Percentiles rank a stretch among this genome's conserved stretches.
Evolutionary conservation across 2,329 filamentous ascomycete species (phyloP).

Genomic region (Beauveria pseudobassiana): DNA sequence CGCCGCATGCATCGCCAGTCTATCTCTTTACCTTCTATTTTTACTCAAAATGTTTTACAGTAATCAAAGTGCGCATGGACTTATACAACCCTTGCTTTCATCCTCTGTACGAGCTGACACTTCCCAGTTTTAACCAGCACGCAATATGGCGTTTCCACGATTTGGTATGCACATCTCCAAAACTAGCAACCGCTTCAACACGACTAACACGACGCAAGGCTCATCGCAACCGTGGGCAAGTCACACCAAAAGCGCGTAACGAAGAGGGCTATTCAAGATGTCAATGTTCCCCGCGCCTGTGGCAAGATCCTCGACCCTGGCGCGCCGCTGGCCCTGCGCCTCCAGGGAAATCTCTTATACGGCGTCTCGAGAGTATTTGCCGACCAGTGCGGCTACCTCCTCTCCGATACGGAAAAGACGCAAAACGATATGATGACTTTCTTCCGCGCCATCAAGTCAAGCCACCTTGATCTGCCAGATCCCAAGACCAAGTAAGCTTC

Average conservation of each 20-base stretch:
- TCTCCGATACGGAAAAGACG: constrained; percentile 70
- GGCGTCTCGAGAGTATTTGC: constrained; percentile 79
- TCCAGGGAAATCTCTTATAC: constrained; percentile 83
- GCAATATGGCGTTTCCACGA: constrained; percentile 87
- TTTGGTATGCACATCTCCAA: constrained; percentile 60
- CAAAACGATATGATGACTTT: constrained; percentile 66
- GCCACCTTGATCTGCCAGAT: constrained; percentile 61
- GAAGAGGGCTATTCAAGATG: constrained; percentile 78
- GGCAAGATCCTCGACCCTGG: constrained; percentile 75
- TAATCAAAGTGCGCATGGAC: constrained; percentile 66
- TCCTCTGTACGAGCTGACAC: constrained; percentile 13
- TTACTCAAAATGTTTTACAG: constrained; percentile 77
- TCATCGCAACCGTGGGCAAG: constrained; percentile 82
- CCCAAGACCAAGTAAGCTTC: constrained; percentile 60
- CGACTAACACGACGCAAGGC: constrained; percentile 45
- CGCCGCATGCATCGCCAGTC: neutral
- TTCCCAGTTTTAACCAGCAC: constrained; percentile 68
- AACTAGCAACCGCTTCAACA: neutral
- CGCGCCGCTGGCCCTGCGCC: constrained; percentile 78
- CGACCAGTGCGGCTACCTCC: constrained; percentile 81
- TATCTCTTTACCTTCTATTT: neutral
- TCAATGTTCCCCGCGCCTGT: constrained; percentile 81
- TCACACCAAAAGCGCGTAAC: constrained; percentile 66
- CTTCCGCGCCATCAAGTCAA: constrained; percentile 44
- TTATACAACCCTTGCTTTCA: too few relatives aligned